Evolutionary conservation across 352 stramenopile species (phyloP).

Genomic region (Phytophthora pinifolia): DNA sequence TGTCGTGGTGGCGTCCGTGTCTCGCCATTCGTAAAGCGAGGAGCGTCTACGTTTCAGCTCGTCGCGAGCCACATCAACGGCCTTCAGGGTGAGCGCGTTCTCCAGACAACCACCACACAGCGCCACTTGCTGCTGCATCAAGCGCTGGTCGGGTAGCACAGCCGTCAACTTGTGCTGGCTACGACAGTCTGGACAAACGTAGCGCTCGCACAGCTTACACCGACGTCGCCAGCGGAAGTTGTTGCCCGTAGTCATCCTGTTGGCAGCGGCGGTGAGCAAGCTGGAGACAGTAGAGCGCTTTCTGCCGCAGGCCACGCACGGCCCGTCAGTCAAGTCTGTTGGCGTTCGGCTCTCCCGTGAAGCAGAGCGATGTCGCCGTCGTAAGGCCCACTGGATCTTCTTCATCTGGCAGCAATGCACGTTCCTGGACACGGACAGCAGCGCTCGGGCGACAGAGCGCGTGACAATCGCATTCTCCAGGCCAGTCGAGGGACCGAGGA

Average conservation of each 20-base stretch:
- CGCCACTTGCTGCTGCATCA: conserved; percentile 30
- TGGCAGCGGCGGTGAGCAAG: conserved; percentile 16
- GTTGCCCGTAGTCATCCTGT: conserved; percentile 10
- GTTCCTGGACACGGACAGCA: conserved; percentile 32
- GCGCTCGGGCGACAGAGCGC: conserved; percentile 27
- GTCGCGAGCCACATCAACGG: conserved; percentile 28
- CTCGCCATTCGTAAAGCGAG: conserved; percentile 33
- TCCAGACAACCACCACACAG: conserved; percentile 26
- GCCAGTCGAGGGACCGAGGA: conserved; percentile 28
- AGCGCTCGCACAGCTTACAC: conserved; percentile 44
- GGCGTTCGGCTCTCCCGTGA: conserved; percentile 22
- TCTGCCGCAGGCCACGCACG: conserved; percentile 29
- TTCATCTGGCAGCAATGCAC: conserved; percentile 40
- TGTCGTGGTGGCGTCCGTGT: too few species aligned
- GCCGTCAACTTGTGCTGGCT: conserved; percentile 40
- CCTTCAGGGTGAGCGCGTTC: conserved; percentile 26
- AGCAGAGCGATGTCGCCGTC: conserved; percentile 17
- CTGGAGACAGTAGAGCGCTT: conserved; percentile 28
- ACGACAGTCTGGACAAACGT: conserved; percentile 51
- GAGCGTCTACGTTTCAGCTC: conserved; percentile 21
- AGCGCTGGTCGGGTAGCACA: conserved; percentile 29
- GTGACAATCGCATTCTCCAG: conserved; percentile 43
- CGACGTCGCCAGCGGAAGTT: conserved; percentile 18
- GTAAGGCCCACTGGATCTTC: conserved; percentile 38
- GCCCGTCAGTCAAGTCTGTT: conserved; percentile 25